Base-by-base conservation (phyloP, 2,329 filamentous ascomycete species). In the Paracoccidioides brasiliensis region DNA sequence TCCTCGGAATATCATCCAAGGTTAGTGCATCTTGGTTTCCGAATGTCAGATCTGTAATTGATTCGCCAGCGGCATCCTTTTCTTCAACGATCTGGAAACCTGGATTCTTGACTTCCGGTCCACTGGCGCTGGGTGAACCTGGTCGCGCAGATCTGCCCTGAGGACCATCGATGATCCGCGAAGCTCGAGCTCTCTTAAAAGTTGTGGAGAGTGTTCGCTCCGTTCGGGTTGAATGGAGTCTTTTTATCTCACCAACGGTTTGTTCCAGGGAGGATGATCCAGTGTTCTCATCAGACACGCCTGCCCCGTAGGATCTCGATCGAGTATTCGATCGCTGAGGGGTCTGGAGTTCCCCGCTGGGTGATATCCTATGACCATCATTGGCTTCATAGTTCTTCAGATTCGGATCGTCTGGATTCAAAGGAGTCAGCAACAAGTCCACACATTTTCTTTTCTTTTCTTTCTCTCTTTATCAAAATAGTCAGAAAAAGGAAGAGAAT, bases 171-270 rank as follows among this genome's bases (percentile, higher is more conserved):
- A 98, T 90, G 57, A 98, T 90, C 55, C 89, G 82, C 7, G 93
- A 97, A 32, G 88, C 89, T 62, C 93, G 81, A 51, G 91, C 88
- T 64, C 90, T 93, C 67, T 88, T 87, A 69, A 91, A 90, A 52
- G 90, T 96, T 28, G 89, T 94, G 40, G 91, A 97, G 45, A 98
- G 75, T 64, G 95, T 89, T 66, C 94, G 91, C 66, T 98, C 91
- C 67, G 97, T 85, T 35, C 93, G 84, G 28, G 91, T 97, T 59
- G 93, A 97, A 61, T 91, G 84, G 57, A 98, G 74, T 59, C 93
- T 82, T 64, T 90, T 85, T 67, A 98, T 93, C 71, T 98, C 93
- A 62, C 93, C 94, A 62, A 98, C 84, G 49, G 91, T 95, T 72
- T 90, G 94, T 74, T 97, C 91, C 67, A 97, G 93, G 52, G 86